Evolutionary conservation across 1,284 basidiomycete species (phyloP).

Genomic region (Trametes hirsuta): DNA sequence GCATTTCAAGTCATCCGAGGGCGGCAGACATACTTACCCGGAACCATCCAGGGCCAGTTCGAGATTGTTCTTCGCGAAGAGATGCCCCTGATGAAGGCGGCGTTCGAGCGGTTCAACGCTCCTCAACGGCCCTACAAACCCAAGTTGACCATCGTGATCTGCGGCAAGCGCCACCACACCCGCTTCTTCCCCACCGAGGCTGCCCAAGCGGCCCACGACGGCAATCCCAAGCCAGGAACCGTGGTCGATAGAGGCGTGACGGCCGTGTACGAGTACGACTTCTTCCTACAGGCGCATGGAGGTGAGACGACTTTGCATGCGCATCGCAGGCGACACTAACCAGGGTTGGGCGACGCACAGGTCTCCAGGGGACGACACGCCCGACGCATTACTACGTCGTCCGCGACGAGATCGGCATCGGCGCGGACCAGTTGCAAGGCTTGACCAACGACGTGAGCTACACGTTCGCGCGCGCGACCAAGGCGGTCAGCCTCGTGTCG

Average conservation of each 20-base stretch:
- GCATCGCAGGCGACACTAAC: too few species aligned
- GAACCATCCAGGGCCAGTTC: slow-evolving; percentile 67
- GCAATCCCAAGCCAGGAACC: slow-evolving; percentile 74
- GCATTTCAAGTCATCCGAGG: not conserved
- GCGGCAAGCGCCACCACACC: slow-evolving; percentile 83
- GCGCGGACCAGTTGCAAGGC: slow-evolving; percentile 65
- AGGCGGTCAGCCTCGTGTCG: slow-evolving; percentile 77
- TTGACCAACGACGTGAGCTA: slow-evolving; percentile 66
- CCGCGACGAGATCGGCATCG: slow-evolving; percentile 72
- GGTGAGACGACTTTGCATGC: slow-evolving; percentile 27
- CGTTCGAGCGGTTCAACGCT: slow-evolving; percentile 58
- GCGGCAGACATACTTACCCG: not conserved
- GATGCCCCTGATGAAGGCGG: slow-evolving; percentile 61
- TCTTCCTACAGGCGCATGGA: slow-evolving; percentile 73
- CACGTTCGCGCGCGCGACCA: slow-evolving; percentile 79
- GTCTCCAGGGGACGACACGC: slow-evolving; percentile 54
- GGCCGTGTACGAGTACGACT: slow-evolving; percentile 74
- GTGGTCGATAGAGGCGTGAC: slow-evolving; percentile 73
- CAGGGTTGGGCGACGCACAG: slow-evolving; percentile 23
- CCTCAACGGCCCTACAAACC: slow-evolving; percentile 57
- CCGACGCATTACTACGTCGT: slow-evolving; percentile 82
- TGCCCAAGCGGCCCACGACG: slow-evolving; percentile 56
- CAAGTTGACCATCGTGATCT: slow-evolving; percentile 76
- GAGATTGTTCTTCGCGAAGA: slow-evolving; percentile 66
- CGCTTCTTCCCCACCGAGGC: slow-evolving; percentile 75